These are phyloP conservation scores for Boletus reticuloceps DNA, from an alignment of 768 basidiomycete genomes.

Conservation along the genomic window DNA sequence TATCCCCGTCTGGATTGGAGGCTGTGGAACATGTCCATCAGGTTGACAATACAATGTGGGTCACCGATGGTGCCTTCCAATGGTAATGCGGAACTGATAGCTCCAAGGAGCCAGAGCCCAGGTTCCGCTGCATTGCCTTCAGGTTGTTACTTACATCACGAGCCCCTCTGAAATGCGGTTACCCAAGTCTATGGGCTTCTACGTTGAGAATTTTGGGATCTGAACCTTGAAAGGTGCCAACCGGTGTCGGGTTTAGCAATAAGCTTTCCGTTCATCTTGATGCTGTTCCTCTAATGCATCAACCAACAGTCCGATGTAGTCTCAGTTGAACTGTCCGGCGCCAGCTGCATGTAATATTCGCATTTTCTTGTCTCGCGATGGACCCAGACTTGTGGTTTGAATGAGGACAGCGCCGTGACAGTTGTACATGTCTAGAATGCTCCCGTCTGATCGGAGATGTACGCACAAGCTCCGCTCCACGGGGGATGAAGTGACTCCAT, in stretches of 20 bases:
- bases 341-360: background rate
- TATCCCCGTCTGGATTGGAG: conserved; percentile 43
- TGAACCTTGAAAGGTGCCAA: background rate
- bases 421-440: background rate
- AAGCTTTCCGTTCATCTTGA: background rate
- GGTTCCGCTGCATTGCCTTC: background rate
- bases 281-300: background rate
- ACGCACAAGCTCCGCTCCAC: conserved; percentile 11
- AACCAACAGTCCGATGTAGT: background rate
- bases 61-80: background rate
- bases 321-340: background rate
- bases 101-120: background rate
- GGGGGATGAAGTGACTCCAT: conserved; percentile 2
- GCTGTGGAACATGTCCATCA: conserved; percentile 30
- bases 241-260: background rate
- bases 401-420: background rate
- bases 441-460: background rate
- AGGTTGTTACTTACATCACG: conserved; percentile 1
- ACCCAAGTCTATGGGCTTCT: background rate
- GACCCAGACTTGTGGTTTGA: background rate
- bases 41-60: background rate
- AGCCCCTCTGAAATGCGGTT: background rate
- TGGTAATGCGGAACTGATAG: background rate
- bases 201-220: background rate
- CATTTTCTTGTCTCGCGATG: background rate